Evolutionary conservation across 176 grass and related monocot species (phyloP).

Genomic region (Oryza brachyantha): DNA sequence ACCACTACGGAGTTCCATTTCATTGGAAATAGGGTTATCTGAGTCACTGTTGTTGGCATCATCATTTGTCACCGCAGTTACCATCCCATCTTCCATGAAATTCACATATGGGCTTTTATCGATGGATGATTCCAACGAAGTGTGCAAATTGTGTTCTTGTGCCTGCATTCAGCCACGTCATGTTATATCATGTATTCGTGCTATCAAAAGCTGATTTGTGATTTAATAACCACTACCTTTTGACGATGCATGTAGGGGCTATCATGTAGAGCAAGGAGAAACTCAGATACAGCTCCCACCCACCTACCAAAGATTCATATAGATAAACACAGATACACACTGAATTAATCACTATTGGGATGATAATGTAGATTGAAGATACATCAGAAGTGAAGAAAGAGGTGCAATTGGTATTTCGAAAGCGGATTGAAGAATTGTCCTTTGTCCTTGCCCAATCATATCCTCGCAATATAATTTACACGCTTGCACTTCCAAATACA

Average conservation of each 20-base stretch:
- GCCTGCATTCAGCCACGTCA: conserved; percentile 37
- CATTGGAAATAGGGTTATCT: neutral
- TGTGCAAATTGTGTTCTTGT: conserved; percentile 39
- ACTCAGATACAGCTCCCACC: conserved; percentile 62
- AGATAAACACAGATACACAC: conserved; percentile 11
- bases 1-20: neutral
- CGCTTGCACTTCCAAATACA: conserved; percentile 1
- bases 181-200: conserved; percentile 28
- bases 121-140: conserved; percentile 60
- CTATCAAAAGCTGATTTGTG: neutral
- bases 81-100: conserved; percentile 79
- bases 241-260: conserved; percentile 71
- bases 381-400: neutral
- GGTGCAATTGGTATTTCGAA: neutral
- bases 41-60: conserved; percentile 14
- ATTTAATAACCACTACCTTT: conserved; percentile 54
- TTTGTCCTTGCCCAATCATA: neutral
- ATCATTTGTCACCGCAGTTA: conserved; percentile 60
- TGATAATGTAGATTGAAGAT: neutral
- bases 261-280: conserved; percentile 66
- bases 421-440: neutral
- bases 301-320: conserved; percentile 59
- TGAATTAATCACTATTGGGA: neutral
- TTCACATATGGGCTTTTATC: conserved; percentile 86
- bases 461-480: neutral